These are phyloP conservation scores for Cucurbita argyrosperma DNA, from an alignment of 306 rosid genomes.

Conservation along the genomic window DNA sequence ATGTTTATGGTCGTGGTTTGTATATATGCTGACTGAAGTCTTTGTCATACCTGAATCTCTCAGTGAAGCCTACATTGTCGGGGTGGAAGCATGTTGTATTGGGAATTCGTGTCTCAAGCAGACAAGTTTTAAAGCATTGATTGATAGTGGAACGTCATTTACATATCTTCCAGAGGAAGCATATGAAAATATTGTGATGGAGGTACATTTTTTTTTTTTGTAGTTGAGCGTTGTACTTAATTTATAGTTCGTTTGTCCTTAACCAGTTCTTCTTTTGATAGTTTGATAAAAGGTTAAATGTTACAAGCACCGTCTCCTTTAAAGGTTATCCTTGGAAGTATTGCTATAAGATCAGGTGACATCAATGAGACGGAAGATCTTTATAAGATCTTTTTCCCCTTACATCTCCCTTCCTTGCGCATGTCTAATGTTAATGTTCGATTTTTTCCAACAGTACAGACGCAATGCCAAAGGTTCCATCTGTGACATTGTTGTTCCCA, in stretches of 20 bases:
- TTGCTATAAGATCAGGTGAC: conserved; percentile 64
- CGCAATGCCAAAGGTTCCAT: conserved; percentile 52
- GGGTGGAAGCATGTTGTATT: conserved; percentile 68
- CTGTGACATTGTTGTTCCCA: conserved; percentile 48
- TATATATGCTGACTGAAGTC: neutral
- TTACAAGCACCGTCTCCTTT: conserved; percentile 32
- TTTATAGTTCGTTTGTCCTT: conserved; percentile 14
- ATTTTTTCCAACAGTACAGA: conserved; percentile 30
- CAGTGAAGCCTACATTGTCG: conserved; percentile 66
- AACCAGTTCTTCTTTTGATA: conserved; percentile 18
- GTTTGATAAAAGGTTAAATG: conserved; percentile 65
- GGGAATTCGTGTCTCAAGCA: conserved; percentile 46
- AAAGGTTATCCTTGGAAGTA: conserved; percentile 68
- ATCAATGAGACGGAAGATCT: neutral
- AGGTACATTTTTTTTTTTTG: conserved; percentile 30
- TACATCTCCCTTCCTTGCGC: neutral
- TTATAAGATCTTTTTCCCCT: neutral
- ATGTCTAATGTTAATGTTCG: neutral
- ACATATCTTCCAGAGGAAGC: conserved; percentile 69
- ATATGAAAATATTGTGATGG: conserved; percentile 42
- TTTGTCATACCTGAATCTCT: neutral
- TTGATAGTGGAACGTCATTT: conserved; percentile 90
- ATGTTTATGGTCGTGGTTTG: conserved; percentile 1
- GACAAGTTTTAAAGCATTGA: conserved; percentile 50
- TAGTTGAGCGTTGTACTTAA: conserved; percentile 4